A percentile compares a stretch with the other conserved stretches of the same genome.
These are phyloP conservation scores for Corymbia calophylla DNA, from an alignment of 441 rosid species.

Conservation along the genomic window DNA sequence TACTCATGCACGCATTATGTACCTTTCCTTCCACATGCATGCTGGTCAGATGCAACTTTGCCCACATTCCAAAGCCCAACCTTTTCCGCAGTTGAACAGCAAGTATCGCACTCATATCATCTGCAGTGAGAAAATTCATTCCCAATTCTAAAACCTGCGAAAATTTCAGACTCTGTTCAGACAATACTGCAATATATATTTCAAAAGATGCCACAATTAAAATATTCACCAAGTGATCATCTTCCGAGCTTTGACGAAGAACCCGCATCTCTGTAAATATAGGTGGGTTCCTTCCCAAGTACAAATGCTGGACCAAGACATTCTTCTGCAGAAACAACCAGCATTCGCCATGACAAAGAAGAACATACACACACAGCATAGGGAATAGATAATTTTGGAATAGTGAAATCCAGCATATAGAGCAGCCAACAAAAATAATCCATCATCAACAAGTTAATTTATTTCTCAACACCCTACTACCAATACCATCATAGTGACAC, in stretches of 20 bases:
- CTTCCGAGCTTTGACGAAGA: conserved; percentile 26
- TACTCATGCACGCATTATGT: background rate
- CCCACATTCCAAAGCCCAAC: conserved; percentile 88
- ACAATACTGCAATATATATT: background rate
- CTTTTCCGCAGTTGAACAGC: conserved; percentile 76
- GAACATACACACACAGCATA: background rate
- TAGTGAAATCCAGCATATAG: conserved; percentile 39
- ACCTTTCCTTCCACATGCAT: conserved; percentile 99
- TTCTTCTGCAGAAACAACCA: conserved; percentile 2
- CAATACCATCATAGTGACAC: background rate
- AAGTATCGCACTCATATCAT: conserved; percentile 89
- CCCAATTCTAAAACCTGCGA: conserved; percentile 87
- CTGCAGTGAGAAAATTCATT: conserved; percentile 87
- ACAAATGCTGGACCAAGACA: conserved; percentile 59
- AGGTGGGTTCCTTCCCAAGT: conserved; percentile 90
- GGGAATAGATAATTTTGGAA: background rate
- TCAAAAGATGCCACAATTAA: background rate
- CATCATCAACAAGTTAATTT: background rate
- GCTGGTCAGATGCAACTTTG: conserved; percentile 88
- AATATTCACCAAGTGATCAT: conserved; percentile 4
- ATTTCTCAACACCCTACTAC: background rate
- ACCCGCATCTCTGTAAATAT: conserved; percentile 78
- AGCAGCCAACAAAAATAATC: background rate
- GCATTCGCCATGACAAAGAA: background rate
- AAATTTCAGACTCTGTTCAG: background rate